Percentiles rank a stretch among this genome's conserved stretches.
Conservation (phyloP, 1,139 yeast genomes). For the Arxiozyma bovina region DNA sequence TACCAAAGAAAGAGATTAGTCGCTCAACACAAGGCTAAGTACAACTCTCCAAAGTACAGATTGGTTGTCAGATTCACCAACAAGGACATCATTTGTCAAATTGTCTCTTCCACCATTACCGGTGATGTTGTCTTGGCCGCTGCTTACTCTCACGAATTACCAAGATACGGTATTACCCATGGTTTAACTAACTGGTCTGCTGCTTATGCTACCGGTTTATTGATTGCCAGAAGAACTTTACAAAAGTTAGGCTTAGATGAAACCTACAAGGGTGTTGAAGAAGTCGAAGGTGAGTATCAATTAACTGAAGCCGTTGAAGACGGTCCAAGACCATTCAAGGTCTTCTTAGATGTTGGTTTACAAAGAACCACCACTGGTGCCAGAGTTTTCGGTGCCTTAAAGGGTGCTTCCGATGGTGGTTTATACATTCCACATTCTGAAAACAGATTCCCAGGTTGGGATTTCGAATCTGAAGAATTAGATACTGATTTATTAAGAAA, state of each 20-base stretch:
- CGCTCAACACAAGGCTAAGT: slow-evolving; percentile 99
- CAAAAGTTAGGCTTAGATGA: slow-evolving; percentile 97
- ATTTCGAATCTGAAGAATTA: slow-evolving; percentile 94
- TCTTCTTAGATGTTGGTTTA: slow-evolving; percentile 97
- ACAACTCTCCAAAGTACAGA: slow-evolving; percentile 99
- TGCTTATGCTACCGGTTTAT: slow-evolving; percentile 98
- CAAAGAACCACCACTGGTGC: slow-evolving; percentile 99
- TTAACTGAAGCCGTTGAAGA: slow-evolving; percentile 99
- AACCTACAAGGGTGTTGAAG: slow-evolving; percentile 98
- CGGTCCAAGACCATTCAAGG: slow-evolving; percentile 99
- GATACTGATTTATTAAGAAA: slow-evolving; percentile 97
- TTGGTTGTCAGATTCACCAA: slow-evolving; percentile 99
- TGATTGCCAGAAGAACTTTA: slow-evolving; percentile 98
- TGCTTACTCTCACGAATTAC: slow-evolving; percentile 98
- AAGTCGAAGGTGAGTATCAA: slow-evolving; percentile 98
- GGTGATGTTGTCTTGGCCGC: slow-evolving; percentile 96
- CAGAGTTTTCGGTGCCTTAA: slow-evolving; percentile 97
- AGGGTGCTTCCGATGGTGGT: slow-evolving; percentile 99
- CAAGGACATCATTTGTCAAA: slow-evolving; percentile 98
- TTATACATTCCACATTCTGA: slow-evolving; percentile 98
- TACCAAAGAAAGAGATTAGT: slow-evolving; percentile 99
- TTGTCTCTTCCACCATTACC: slow-evolving; percentile 89
- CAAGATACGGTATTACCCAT: slow-evolving; percentile 94
- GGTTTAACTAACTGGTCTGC: slow-evolving; percentile 99
- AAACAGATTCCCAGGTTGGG: slow-evolving; percentile 99